These are phyloP conservation scores for Malus sylvestris DNA, from an alignment of 306 rosid genomes.

Conservation along the genomic window DNA sequence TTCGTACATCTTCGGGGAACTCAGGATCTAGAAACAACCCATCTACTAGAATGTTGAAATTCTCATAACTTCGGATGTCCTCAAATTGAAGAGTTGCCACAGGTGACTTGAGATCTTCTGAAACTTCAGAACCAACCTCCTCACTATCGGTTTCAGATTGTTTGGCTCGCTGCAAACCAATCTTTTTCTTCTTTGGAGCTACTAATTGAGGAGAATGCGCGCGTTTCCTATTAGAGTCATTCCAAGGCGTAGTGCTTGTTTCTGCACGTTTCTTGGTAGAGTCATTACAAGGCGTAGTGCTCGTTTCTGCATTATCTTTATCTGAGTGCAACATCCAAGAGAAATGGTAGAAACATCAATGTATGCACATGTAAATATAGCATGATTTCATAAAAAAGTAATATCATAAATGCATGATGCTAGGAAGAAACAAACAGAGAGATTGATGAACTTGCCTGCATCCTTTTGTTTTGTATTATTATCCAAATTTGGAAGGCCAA, in stretches of 20 bases:
- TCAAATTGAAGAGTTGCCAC: slow-evolving; percentile 34
- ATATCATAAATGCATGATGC: slow-evolving; percentile 4
- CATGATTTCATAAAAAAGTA: neutral
- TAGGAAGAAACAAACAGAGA: neutral
- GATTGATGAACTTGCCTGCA: slow-evolving; percentile 44
- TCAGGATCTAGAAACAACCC: slow-evolving; percentile 54
- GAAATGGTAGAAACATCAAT: slow-evolving; percentile 11
- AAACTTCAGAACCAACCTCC: slow-evolving; percentile 50
- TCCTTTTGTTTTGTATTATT: slow-evolving; percentile 30
- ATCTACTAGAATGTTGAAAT: slow-evolving; percentile 47
- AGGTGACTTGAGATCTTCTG: slow-evolving; percentile 30
- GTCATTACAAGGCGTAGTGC: slow-evolving; percentile 14
- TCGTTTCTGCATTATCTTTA: slow-evolving; percentile 23
- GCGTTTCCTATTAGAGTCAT: slow-evolving; percentile 26
- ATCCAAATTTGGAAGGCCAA: slow-evolving; percentile 38
- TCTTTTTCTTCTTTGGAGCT: slow-evolving; percentile 44
- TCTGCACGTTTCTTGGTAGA: slow-evolving; percentile 31
- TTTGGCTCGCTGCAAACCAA: slow-evolving; percentile 17
- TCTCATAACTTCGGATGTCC: slow-evolving; percentile 39
- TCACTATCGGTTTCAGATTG: slow-evolving; percentile 49
- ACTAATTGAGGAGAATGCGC: slow-evolving; percentile 25
- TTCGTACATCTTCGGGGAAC: slow-evolving; percentile 41
- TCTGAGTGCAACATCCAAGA: slow-evolving; percentile 30
- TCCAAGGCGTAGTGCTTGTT: slow-evolving; percentile 6
- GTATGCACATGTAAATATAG: neutral